Conservation (phyloP, 306 rosid species). For the Fragaria nilgerrensis region DNA sequence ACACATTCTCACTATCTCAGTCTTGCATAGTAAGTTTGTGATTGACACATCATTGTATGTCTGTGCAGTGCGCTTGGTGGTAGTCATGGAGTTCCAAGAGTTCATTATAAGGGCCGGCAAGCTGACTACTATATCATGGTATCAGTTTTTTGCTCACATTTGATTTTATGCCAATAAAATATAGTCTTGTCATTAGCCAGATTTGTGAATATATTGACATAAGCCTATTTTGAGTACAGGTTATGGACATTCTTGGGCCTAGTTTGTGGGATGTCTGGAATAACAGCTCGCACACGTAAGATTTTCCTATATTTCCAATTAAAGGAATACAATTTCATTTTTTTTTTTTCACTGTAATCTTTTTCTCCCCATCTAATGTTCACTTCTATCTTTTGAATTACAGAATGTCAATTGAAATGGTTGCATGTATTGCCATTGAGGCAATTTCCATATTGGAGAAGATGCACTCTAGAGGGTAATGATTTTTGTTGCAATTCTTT, state of each 20-base stretch:
- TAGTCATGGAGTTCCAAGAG: conserved; percentile 54
- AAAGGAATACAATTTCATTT: background rate
- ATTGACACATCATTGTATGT: background rate
- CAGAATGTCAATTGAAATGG: conserved; percentile 63
- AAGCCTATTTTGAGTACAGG: conserved; percentile 25
- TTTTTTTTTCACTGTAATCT: background rate
- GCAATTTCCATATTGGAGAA: conserved; percentile 55
- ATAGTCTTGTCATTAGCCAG: background rate
- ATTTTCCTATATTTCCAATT: background rate
- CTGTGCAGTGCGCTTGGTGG: conserved; percentile 44
- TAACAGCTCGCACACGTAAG: conserved; percentile 48
- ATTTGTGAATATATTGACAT: conserved; percentile 8
- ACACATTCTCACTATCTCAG: background rate
- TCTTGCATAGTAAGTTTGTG: background rate
- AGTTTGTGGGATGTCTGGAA: conserved; percentile 60
- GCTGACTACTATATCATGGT: conserved; percentile 55
- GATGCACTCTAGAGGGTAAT: conserved; percentile 50
- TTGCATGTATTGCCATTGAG: conserved; percentile 56
- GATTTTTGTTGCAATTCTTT: conserved; percentile 10
- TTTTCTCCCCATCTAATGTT: background rate
- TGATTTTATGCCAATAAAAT: background rate
- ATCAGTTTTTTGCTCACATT: conserved; percentile 1
- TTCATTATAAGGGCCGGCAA: conserved; percentile 49
- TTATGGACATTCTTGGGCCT: conserved; percentile 59
- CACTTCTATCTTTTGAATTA: background rate